A percentile compares a stretch with the other conserved stretches of the same genome.
Evolutionary conservation across 176 grass and related monocot genomes (phyloP).

Genomic region (Oryza australiensis): DNA sequence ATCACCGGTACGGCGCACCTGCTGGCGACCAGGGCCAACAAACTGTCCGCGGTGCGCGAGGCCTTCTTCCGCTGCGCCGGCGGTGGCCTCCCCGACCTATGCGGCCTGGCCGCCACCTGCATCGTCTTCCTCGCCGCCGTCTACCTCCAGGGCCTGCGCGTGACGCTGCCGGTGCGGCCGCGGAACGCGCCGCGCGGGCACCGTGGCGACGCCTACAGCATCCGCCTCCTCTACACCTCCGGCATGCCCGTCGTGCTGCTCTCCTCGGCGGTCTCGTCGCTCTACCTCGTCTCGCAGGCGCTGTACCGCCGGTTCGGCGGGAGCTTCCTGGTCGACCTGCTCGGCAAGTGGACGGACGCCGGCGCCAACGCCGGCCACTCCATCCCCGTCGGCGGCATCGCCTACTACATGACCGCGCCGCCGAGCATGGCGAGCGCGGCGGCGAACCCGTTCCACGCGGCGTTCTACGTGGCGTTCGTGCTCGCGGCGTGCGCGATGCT

Average conservation of each 20-base stretch:
- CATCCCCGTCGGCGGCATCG: slow-evolving; percentile 36
- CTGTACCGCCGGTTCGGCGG: neutral
- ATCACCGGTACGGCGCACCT: slow-evolving; percentile 19
- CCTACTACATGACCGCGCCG: slow-evolving; percentile 44
- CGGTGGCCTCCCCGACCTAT: slow-evolving; percentile 36
- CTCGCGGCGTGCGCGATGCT: slow-evolving; percentile 37
- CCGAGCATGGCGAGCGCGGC: slow-evolving; percentile 27
- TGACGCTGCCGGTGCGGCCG: neutral
- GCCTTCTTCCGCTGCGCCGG: slow-evolving; percentile 25
- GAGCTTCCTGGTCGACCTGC: slow-evolving; percentile 36
- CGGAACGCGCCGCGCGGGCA: neutral
- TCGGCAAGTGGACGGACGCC: slow-evolving; percentile 39
- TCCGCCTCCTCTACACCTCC: neutral
- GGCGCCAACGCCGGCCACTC: too few species aligned
- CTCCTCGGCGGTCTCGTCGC: neutral
- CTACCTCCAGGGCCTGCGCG: neutral
- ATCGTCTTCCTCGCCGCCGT: neutral
- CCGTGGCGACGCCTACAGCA: too few species aligned
- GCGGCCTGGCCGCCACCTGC: slow-evolving; percentile 29
- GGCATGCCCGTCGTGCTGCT: neutral
- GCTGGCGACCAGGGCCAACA: slow-evolving; percentile 25
- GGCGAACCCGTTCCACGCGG: slow-evolving; percentile 37
- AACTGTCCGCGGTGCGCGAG: slow-evolving; percentile 30
- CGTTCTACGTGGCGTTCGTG: slow-evolving; percentile 38
- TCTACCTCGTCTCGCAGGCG: neutral